Percentiles rank a stretch among this genome's conserved stretches.
Conservation (phyloP, 805 yeast species). For the Saturnispora diversa region DNA sequence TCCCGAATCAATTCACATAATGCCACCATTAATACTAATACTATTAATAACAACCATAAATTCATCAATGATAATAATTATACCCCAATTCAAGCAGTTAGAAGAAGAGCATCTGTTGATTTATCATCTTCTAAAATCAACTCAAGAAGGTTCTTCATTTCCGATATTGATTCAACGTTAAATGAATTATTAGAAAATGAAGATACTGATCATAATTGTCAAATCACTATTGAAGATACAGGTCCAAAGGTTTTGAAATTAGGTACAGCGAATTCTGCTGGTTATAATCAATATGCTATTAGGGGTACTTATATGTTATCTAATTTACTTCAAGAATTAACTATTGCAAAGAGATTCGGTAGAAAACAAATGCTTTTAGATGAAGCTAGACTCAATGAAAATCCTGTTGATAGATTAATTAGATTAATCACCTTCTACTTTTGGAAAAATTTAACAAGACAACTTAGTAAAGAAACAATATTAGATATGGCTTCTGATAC, state of each 20-base stretch:
- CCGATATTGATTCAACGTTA: slow-evolving; percentile 67
- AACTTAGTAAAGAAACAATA: slow-evolving; percentile 53
- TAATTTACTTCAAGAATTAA: slow-evolving; percentile 78
- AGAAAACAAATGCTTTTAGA: slow-evolving; percentile 71
- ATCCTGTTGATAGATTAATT: slow-evolving; percentile 71
- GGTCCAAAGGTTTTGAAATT: slow-evolving; percentile 76
- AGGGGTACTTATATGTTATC: slow-evolving; percentile 88
- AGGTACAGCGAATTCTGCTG: slow-evolving; percentile 81
- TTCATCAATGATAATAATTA: no score
- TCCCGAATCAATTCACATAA: slow-evolving; percentile 5
- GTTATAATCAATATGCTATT: slow-evolving; percentile 62
- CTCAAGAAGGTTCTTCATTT: slow-evolving; percentile 54
- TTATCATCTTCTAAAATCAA: slow-evolving; percentile 30
- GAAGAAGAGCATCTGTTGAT: slow-evolving; percentile 50
- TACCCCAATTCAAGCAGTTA: slow-evolving; percentile 15
- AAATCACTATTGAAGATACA: slow-evolving; percentile 76
- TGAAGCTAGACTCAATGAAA: slow-evolving; percentile 76
- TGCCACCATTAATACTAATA: neutral
- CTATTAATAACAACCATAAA: no score
- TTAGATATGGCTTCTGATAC: slow-evolving; percentile 69
- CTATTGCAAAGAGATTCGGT: slow-evolving; percentile 77
- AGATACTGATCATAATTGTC: slow-evolving; percentile 79
- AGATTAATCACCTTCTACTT: slow-evolving; percentile 69
- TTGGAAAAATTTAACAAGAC: slow-evolving; percentile 74
- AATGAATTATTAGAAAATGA: slow-evolving; percentile 61